Conservation (phyloP, 2,329 filamentous ascomycete genomes). For the Sclerotinia nivalis region DNA sequence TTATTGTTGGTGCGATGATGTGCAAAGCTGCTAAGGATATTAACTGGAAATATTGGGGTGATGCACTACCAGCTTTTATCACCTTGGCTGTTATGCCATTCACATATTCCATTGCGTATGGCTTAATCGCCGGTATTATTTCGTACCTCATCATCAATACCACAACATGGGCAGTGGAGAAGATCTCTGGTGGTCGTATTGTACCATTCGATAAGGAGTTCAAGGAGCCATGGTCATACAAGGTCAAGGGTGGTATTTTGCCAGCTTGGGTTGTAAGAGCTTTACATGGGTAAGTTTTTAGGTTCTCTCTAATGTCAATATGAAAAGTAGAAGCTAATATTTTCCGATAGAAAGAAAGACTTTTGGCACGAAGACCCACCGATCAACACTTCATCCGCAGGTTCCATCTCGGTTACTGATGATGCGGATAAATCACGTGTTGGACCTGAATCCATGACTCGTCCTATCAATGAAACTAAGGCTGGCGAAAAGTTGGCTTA, state of each 20-base stretch:
- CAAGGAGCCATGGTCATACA: constrained; percentile 80
- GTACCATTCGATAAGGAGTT: constrained; percentile 72
- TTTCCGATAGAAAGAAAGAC: constrained; percentile 48
- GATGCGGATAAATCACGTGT: constrained; percentile 1
- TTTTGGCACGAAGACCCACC: constrained; percentile 32
- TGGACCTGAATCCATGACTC: neutral
- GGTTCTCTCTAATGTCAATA: too few species aligned
- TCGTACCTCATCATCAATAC: constrained; percentile 76
- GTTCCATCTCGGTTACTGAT: constrained; percentile 3
- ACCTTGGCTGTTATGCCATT: constrained; percentile 87
- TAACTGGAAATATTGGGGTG: constrained; percentile 85
- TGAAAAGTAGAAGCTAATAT: neutral
- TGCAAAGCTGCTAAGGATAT: constrained; percentile 74
- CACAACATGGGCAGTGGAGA: constrained; percentile 68
- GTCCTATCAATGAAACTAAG: neutral
- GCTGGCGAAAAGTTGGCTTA: constrained; percentile 10
- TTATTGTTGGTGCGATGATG: constrained; percentile 87
- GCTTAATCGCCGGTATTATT: constrained; percentile 75
- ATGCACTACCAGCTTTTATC: constrained; percentile 80
- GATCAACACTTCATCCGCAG: constrained; percentile 8
- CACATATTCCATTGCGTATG: constrained; percentile 85
- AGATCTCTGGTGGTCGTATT: constrained; percentile 66
- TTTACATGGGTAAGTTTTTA: constrained; percentile 9
- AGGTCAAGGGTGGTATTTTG: constrained; percentile 70
- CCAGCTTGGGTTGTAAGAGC: constrained; percentile 70